Base-by-base conservation (phyloP, 371 early-diverging fungal genomes). In the Rhizopus stolonifer region DNA sequence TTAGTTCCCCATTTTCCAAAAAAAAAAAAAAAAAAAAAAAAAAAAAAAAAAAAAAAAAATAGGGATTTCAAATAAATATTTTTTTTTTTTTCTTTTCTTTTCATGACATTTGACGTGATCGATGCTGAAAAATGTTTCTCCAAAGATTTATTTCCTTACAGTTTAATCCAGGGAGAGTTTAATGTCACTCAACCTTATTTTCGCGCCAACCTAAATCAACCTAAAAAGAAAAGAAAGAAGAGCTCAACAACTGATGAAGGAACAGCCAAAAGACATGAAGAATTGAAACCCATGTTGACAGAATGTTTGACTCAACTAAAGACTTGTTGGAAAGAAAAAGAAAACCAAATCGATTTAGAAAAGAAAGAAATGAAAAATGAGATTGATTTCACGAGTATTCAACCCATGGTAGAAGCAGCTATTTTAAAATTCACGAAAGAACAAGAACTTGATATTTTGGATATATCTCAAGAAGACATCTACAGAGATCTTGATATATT, bases 101-200 rank as follows among this genome's bases (percentile, higher is more conserved):
- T 31, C 21, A 23, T 34, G 31, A 43, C 44, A 47, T 50, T 55
- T 33, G 47, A 45, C 25, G 54, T 65, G 50, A 52, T 65, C 14
- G 66, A 65, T 52, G 34, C 61, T 26, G 58, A 65, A 49, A 19
- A 51, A 11, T 47, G 49, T 19, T 58, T 65, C 13, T 61, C 64
- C 13, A 36, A 32, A 46, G 29, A 23, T 17, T 48, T 63, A 51
- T 23, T 36, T 32, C 58, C 51, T 19, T 63, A 63, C 18, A 8
- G 17, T 1, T 43, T 71, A 22, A 64, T 46, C 17, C 23, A 39
- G 31, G 71, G 70, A 0, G 67, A 74, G 40, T 74, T 70, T 46
- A 61, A 58, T 36, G 60, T 72, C 0, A 25, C 25, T 17, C 32
- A 60, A 44, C 77, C 77, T 33, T 76, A 76, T 32, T 76, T 70